Evolutionary conservation across 1,139 yeast genomes (phyloP), one percentile per base, ranked within the genome.

Genomic region (Blastobotrys raffinosifermentans): DNA sequence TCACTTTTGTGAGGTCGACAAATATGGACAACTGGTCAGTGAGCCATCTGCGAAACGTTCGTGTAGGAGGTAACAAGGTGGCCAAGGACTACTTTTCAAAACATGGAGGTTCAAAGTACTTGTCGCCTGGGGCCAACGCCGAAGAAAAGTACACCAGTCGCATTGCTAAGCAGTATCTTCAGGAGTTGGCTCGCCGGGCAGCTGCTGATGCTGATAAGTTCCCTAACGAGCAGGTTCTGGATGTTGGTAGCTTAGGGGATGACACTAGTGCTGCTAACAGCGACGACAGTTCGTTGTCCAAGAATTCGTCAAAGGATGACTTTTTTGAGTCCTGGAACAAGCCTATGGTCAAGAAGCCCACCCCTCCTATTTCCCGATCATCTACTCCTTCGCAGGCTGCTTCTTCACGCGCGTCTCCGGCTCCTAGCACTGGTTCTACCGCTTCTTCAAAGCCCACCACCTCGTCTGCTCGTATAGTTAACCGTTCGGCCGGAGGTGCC

Each of bases 11-110:
- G 34, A 85, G 89, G 58, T 85, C 96, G 25, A 79, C 94, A 30
- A 86, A 85, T 46, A 72, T 91, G 71, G 98, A 91, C 63, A 80
- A 79, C 57, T 91, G 97, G 96, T 84, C 89, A 39, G 73, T 87
- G 47, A 79, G 78, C 50, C 95, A 91, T 61, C 69, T 91, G 58
- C 73, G 96, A 55, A 77, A 86, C 57, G 86, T 91, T 74, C 87
- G 89, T 57, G 75, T 82, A 44, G 97, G 97, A 38, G 98, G 97
- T 14, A 91, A 91, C 61, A 80, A 80, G 53, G 73, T 72, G 33
- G 95, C 96, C 31, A 77, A 79, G 49, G 95, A 84, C 41, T 91
- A 76, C 54, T 83, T 83, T 60, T 61, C 75, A 50, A 84, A 84
- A 61, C 79, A 87, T 55, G 95, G 95, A 31, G 96, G 96, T 13